Percentiles rank a stretch among this genome's conserved stretches.
phyloP scores from a whole-genome alignment of 2,329 filamentous ascomycete species.

The Colletotrichum orchidophilum region DNA sequence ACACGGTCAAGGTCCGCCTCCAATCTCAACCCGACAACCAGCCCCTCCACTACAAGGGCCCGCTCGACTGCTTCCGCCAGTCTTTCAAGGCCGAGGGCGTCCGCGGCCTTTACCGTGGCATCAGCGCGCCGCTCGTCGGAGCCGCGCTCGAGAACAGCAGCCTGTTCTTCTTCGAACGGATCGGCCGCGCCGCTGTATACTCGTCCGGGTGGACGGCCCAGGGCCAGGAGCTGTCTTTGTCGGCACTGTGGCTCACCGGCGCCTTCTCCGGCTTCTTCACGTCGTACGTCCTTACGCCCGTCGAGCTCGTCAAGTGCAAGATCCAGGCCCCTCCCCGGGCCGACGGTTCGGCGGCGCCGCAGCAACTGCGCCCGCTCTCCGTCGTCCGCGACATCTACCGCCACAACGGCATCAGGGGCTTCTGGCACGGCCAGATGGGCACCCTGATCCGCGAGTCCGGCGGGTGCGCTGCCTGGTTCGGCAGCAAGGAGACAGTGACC shows the following conservation, averaged over 20 bases:
- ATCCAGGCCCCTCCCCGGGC: conserved; percentile 79
- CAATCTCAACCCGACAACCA: conserved; percentile 92
- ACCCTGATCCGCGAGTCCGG: conserved; percentile 95
- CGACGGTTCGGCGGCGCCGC: conserved; percentile 52
- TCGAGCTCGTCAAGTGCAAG: conserved; percentile 98
- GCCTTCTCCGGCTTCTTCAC: conserved; percentile 90
- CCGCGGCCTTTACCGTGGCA: conserved; percentile 86
- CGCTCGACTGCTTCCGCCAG: conserved; percentile 92
- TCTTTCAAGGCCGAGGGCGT: conserved; percentile 84
- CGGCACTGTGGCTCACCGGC: conserved; percentile 80
- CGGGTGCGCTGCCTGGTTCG: conserved; percentile 95
- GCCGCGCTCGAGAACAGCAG: conserved; percentile 93
- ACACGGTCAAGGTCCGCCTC: conserved; percentile 96
- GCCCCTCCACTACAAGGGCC: conserved; percentile 84
- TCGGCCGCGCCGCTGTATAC: conserved; percentile 75
- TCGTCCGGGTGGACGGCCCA: conserved; percentile 56
- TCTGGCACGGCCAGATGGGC: conserved; percentile 95
- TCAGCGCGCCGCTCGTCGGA: conserved; percentile 89
- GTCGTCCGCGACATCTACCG: conserved; percentile 84
- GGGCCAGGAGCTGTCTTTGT: conserved; percentile 74
- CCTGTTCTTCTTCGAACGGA: conserved; percentile 89
- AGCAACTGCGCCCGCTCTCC: conserved; percentile 69
- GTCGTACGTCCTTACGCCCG: conserved; percentile 89
- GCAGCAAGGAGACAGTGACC: conserved; percentile 83
- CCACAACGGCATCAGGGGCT: conserved; percentile 83